phyloP scores from a whole-genome alignment of 495 filamentous ascomycete species.

The Podospora sp. region DNA sequence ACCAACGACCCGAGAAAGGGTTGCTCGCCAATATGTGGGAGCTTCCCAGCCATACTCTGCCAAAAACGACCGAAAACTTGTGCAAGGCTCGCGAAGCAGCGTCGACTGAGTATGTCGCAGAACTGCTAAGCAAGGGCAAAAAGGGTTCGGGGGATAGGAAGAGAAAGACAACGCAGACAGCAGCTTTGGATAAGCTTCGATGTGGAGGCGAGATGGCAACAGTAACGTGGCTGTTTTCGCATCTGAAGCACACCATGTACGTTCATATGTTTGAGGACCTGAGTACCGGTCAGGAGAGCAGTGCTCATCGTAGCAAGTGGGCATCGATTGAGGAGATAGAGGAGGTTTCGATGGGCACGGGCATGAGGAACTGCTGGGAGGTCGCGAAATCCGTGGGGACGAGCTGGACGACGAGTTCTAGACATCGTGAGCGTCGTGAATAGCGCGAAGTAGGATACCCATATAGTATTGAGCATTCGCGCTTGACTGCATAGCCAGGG shows the following conservation, averaged over 20 bases:
- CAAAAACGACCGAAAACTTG: constrained; percentile 25
- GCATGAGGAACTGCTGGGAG: constrained; percentile 54
- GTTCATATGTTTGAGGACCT: constrained; percentile 39
- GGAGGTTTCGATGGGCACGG: constrained; percentile 49
- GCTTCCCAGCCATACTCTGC: constrained; percentile 43
- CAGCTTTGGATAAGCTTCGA: constrained; percentile 14
- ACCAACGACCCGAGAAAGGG: constrained; percentile 46
- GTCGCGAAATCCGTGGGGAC: too few species aligned
- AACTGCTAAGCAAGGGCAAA: constrained; percentile 12
- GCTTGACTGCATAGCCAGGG: background rate
- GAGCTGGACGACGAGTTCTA: background rate
- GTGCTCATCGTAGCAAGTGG: constrained; percentile 33
- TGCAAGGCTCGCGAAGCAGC: constrained; percentile 28
- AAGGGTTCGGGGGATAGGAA: background rate
- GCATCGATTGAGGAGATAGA: constrained; percentile 35
- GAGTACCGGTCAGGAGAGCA: background rate
- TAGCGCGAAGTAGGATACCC: too few species aligned
- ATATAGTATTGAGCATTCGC: too few species aligned
- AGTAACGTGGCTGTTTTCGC: constrained; percentile 52
- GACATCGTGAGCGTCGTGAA: background rate
- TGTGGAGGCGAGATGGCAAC: constrained; percentile 37
- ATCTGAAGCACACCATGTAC: constrained; percentile 51
- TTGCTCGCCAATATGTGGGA: constrained; percentile 52
- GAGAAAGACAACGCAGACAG: background rate
- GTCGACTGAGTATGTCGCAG: constrained; percentile 31